phyloP scores from a whole-genome alignment of 257 asterid genomes.

The Solanum ahanhuiri region DNA sequence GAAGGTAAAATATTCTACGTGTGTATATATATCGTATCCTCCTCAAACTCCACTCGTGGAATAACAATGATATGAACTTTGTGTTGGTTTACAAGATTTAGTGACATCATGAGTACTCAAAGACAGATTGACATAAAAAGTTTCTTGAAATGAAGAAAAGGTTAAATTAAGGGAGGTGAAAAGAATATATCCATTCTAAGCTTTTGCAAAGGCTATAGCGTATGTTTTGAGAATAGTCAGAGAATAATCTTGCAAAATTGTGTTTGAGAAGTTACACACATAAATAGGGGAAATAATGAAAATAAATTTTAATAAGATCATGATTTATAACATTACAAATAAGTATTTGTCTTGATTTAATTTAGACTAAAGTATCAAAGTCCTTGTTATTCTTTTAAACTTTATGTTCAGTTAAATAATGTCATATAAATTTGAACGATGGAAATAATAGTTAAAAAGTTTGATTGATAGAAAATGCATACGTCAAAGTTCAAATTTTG shows the following conservation, averaged over 20 bases:
- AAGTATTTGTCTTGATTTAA: not conserved
- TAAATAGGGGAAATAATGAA: not conserved
- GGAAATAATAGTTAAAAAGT: not conserved
- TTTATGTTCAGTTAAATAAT: not conserved
- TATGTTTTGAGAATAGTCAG: slow-evolving; percentile 5
- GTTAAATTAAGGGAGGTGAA: not conserved
- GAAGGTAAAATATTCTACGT: not conserved
- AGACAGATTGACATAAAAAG: not conserved
- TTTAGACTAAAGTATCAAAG: not conserved
- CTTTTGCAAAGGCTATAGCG: not conserved
- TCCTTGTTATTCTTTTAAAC: not conserved
- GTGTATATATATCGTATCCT: too few species aligned
- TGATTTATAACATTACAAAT: not conserved
- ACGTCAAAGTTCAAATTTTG: not conserved
- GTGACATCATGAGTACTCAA: not conserved
- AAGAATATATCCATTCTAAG: slow-evolving; percentile 1
- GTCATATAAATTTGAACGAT: not conserved
- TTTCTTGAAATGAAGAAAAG: not conserved
- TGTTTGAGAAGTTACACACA: slow-evolving; percentile 8
- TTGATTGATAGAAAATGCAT: not conserved
- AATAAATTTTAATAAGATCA: not conserved
- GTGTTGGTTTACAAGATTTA: not conserved
- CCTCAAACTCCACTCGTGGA: not conserved
- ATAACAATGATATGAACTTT: too few species aligned
- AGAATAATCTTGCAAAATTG: slow-evolving; percentile 1